Conservation (phyloP, 805 yeast genomes). For the Cyberlindnera samutprakarnensis region DNA sequence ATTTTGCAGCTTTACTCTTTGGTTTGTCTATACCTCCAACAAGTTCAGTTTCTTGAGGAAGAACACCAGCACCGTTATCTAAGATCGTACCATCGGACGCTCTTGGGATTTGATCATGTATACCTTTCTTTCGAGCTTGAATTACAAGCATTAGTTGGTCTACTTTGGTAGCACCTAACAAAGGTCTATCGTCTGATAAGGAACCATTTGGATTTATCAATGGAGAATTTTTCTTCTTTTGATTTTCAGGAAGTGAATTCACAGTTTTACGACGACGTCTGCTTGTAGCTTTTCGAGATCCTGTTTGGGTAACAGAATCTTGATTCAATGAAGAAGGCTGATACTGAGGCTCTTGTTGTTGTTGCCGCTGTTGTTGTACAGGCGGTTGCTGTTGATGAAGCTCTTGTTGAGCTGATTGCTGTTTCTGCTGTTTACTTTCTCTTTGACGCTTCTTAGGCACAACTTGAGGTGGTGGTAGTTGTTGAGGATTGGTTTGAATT, state of each 20-base stretch:
- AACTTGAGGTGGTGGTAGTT: too few relatives aligned
- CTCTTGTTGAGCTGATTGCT: slow-evolving; percentile 3
- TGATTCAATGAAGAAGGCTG: slow-evolving; percentile 2
- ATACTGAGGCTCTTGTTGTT: not conserved
- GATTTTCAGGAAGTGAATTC: too few relatives aligned
- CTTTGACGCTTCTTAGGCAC: too few relatives aligned
- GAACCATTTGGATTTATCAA: too few relatives aligned
- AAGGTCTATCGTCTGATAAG: slow-evolving; percentile 62
- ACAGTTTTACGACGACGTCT: not conserved
- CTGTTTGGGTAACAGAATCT: slow-evolving; percentile 2
- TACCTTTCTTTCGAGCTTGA: slow-evolving; percentile 78
- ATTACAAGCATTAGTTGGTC: slow-evolving; percentile 88
- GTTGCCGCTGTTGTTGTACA: slow-evolving; percentile 5
- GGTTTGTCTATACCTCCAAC: slow-evolving; percentile 81
- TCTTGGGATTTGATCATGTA: slow-evolving; percentile 54
- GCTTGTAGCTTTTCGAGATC: not conserved
- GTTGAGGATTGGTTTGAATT: too few relatives aligned
- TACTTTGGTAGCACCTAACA: slow-evolving; percentile 80
- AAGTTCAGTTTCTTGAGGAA: slow-evolving; percentile 54
- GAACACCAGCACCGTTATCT: slow-evolving; percentile 41
- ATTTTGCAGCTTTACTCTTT: slow-evolving; percentile 35
- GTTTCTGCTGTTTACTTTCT: slow-evolving; percentile 4
- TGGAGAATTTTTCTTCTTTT: too few relatives aligned
- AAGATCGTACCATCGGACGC: slow-evolving; percentile 64
- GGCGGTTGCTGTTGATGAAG: slow-evolving; percentile 1